Evolutionary conservation across 2,329 filamentous ascomycete species (phyloP).

Genomic region (Epichloe aotearoae): DNA sequence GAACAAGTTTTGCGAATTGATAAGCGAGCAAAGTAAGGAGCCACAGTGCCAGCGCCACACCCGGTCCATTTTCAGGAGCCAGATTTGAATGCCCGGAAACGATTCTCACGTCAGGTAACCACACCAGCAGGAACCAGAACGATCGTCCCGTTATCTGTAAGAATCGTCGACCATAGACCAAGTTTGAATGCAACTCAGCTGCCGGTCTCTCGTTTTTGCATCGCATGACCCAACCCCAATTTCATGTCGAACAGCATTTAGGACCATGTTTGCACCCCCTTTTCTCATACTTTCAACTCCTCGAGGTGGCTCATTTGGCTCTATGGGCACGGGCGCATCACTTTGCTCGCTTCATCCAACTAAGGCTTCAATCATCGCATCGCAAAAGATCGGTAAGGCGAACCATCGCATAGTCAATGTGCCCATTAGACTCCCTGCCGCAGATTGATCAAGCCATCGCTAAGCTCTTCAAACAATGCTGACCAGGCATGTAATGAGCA

Average conservation of each 20-base stretch:
- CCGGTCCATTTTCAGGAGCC: neutral
- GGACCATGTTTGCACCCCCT: neutral
- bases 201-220: neutral
- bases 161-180: neutral
- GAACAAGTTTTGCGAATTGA: neutral
- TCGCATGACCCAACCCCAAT: neutral
- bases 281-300: neutral
- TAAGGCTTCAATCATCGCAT: slow-evolving; percentile 4
- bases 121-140: neutral
- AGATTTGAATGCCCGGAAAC: neutral
- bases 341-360: slow-evolving; percentile 31
- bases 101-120: neutral
- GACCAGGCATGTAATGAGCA: slow-evolving; percentile 36
- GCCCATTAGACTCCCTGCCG: slow-evolving; percentile 8
- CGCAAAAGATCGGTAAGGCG: slow-evolving; percentile 1
- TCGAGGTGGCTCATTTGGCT: neutral
- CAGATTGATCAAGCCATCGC: slow-evolving; percentile 14
- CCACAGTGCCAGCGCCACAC: neutral
- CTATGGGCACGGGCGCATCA: slow-evolving; percentile 31
- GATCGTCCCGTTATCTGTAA: neutral
- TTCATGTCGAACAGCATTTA: neutral
- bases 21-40: slow-evolving; percentile 9
- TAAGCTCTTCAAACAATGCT: slow-evolving; percentile 24
- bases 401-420: slow-evolving; percentile 3
- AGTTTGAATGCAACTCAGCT: neutral